Base-by-base conservation (phyloP, 108 stramenopile genomes). In the Cyclotella sp. region DNA sequence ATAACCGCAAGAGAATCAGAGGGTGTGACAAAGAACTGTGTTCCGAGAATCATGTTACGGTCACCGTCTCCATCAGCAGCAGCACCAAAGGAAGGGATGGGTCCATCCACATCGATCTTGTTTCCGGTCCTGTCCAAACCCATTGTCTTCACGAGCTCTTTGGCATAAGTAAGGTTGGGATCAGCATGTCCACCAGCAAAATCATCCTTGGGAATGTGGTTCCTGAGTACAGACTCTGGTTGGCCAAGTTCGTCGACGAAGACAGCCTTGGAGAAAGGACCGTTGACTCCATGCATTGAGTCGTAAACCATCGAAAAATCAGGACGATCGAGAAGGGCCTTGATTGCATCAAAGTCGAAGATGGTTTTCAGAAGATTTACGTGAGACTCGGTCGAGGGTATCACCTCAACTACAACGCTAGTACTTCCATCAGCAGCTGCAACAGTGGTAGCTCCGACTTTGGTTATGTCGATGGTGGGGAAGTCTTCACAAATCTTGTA, bases 1-100 rank as follows among this genome's bases (percentile, higher is more conserved):
- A 99, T 94, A 60, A 99, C 86, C 21, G 99, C 99, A 73, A 99
- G 87, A 28, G 97, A 98, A 83, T 99, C 99, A 16, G 96, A 97
- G 19, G 99, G 99, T 43, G 98, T 99, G 60, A 99, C 98, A 83
- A 99, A 99, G 93, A 99, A 99, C 79, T 94, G 88, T 22, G 85
- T 80, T 54, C 99, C 99, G 54, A 99, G 95, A 79, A 99, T 98
- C 99, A 99, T 99, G 93, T 99, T 99, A 10, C 99, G 91, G 70
- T 99, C 99, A 63, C 96, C 99, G 85, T 99, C 99, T 19, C 99
- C 99, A 82, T 99, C 99, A 28, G 97, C 96, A 22, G 99, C 99
- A 22, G 98, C 98, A 62, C 99, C 99, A 76, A 99, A 99, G 63
- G 90, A 85, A 22, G 98, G 99, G 67, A 96, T 76, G 43, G 84